Percentiles rank a stretch among this genome's conserved stretches.
These are phyloP conservation scores for Aspergillus sp. DNA, from an alignment of 2,329 filamentous ascomycete species.

Conservation along the genomic window DNA sequence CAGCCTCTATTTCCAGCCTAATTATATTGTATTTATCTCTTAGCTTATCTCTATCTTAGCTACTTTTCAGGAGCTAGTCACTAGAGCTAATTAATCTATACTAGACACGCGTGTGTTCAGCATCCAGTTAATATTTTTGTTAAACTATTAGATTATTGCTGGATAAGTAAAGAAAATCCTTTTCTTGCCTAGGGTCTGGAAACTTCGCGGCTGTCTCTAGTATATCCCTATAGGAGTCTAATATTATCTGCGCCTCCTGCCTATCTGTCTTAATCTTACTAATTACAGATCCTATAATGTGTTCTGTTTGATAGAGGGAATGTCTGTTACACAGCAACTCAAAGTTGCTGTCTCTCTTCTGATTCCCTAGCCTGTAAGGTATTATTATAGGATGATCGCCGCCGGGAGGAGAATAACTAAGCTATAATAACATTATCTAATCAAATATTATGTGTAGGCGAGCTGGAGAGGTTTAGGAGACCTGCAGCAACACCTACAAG, in stretches of 20 bases:
- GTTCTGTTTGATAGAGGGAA: constrained; percentile 28
- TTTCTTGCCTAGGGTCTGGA: constrained; percentile 4
- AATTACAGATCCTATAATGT: constrained; percentile 31
- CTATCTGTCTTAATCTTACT: constrained; percentile 1
- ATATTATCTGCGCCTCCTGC: not conserved
- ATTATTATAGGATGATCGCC: constrained; percentile 28
- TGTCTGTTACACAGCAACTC: constrained; percentile 26
- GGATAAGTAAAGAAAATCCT: not conserved
- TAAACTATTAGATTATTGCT: not conserved
- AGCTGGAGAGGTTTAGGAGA: constrained; percentile 27
- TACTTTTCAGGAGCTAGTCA: constrained; percentile 6
- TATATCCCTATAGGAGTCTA: not conserved
- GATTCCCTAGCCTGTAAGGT: constrained; percentile 38
- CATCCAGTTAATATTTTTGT: not conserved
- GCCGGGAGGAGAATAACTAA: constrained; percentile 15
- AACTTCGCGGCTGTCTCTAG: not conserved
- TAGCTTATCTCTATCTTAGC: not conserved
- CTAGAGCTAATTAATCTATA: constrained; percentile 6
- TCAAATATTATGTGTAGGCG: constrained; percentile 35
- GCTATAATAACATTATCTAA: constrained; percentile 42
- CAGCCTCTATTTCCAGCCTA: constrained; percentile 2
- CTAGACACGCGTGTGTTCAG: constrained; percentile 4
- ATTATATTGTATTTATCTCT: constrained; percentile 5
- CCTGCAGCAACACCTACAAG: constrained; percentile 41
- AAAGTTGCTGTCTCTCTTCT: constrained; percentile 26